Evolutionary conservation across 2,329 filamentous ascomycete species (phyloP).

Genomic region (Fusarium ramigenum): DNA sequence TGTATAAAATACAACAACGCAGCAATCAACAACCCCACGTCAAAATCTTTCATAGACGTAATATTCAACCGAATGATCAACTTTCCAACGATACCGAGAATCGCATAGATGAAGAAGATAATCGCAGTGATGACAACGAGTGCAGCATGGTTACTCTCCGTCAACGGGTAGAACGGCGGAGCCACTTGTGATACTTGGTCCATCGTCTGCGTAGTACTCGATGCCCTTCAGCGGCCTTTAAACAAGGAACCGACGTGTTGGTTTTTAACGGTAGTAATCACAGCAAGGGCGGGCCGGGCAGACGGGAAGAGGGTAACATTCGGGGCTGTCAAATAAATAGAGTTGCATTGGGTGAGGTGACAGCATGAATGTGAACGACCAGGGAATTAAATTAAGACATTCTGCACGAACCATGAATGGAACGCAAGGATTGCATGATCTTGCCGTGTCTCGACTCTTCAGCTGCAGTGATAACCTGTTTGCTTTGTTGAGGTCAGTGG

Average conservation of each 20-base stretch:
- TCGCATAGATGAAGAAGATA: conserved; percentile 35
- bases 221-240: neutral
- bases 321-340: neutral
- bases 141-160: conserved; percentile 34
- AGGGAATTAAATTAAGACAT: neutral
- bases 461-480: neutral
- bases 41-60: conserved; percentile 37
- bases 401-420: neutral
- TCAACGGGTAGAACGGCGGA: conserved; percentile 36
- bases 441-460: neutral
- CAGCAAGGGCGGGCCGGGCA: neutral
- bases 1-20: conserved; percentile 30
- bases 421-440: neutral
- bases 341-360: neutral
- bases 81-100: conserved; percentile 33
- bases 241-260: neutral
- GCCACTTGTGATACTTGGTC: conserved; percentile 6
- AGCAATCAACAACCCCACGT: conserved; percentile 11
- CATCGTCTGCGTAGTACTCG: conserved; percentile 19
- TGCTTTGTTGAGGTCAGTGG: neutral
- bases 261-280: neutral
- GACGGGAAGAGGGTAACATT: conserved; percentile 9
- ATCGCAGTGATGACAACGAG: conserved; percentile 35
- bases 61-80: conserved; percentile 39
- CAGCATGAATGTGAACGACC: neutral